These are phyloP conservation scores for Panicum miliaceum DNA, from an alignment of 176 grass and related monocot genomes.

Conservation along the genomic window DNA sequence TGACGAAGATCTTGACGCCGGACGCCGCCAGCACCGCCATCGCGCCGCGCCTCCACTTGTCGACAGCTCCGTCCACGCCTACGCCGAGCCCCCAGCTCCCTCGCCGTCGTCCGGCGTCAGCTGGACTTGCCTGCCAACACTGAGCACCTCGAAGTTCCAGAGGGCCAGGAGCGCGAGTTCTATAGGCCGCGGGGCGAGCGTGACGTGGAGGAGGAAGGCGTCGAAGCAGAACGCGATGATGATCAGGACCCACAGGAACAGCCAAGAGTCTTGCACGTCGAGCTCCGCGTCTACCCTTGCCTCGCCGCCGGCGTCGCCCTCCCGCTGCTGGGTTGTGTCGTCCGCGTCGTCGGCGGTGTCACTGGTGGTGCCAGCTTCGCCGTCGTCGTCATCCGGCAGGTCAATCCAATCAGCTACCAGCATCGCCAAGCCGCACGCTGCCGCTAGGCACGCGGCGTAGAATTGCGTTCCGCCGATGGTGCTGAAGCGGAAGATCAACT, in stretches of 20 bases:
- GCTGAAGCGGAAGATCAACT: background rate
- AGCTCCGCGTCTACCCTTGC: background rate
- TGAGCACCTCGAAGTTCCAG: background rate
- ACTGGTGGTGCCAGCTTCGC: too few relatives aligned
- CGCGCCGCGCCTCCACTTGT: background rate
- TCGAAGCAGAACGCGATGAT: constrained; percentile 1
- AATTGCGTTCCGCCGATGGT: background rate
- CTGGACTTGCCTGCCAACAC: background rate
- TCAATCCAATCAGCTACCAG: background rate
- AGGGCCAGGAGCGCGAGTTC: background rate
- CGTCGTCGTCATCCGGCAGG: background rate
- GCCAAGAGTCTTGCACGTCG: background rate
- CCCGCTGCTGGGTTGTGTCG: background rate
- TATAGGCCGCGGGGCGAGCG: background rate
- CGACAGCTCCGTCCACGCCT: background rate
- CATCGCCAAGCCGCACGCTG: background rate
- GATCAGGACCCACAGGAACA: background rate
- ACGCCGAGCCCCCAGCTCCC: background rate
- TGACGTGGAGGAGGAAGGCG: background rate
- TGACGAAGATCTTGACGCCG: constrained; percentile 11
- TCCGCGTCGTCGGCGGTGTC: background rate
- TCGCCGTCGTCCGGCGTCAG: background rate
- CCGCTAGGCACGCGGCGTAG: background rate
- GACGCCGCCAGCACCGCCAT: constrained; percentile 11
- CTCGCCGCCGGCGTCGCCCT: background rate